Evolutionary conservation across 2,329 filamentous ascomycete genomes (phyloP).

Genomic region (Trichoderma polysporum): DNA sequence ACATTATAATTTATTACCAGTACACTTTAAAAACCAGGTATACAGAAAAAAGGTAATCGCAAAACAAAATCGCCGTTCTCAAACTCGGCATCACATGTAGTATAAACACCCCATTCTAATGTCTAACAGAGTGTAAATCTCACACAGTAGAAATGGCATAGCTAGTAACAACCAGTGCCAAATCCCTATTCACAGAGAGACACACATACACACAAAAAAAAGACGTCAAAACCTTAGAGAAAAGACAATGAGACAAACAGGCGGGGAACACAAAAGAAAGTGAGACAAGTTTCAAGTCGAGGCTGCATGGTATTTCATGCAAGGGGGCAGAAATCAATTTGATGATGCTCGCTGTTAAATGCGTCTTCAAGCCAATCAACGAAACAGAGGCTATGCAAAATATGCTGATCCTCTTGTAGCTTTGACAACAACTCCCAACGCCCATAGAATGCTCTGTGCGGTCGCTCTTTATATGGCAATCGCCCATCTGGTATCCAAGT

Average conservation of each 20-base stretch:
- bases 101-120: background rate
- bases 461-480: background rate
- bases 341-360: conserved; percentile 4
- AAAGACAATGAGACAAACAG: background rate
- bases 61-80: background rate
- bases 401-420: background rate
- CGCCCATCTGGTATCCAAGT: conserved; percentile 14
- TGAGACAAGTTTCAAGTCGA: background rate
- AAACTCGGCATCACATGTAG: background rate
- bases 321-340: conserved; percentile 14
- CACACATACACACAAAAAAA: background rate
- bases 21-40: background rate
- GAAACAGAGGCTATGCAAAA: background rate
- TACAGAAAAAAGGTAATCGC: background rate
- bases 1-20: background rate
- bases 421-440: conserved; percentile 2
- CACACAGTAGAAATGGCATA: background rate
- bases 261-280: background rate
- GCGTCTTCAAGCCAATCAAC: background rate
- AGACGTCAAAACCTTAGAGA: background rate
- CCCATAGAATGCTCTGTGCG: conserved; percentile 10
- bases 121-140: background rate
- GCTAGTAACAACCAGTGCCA: background rate
- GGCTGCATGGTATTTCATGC: conserved; percentile 4
- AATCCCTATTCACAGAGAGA: background rate